Evolutionary conservation across 495 filamentous ascomycete genomes (phyloP).

Genomic region (Xylaria acuta): DNA sequence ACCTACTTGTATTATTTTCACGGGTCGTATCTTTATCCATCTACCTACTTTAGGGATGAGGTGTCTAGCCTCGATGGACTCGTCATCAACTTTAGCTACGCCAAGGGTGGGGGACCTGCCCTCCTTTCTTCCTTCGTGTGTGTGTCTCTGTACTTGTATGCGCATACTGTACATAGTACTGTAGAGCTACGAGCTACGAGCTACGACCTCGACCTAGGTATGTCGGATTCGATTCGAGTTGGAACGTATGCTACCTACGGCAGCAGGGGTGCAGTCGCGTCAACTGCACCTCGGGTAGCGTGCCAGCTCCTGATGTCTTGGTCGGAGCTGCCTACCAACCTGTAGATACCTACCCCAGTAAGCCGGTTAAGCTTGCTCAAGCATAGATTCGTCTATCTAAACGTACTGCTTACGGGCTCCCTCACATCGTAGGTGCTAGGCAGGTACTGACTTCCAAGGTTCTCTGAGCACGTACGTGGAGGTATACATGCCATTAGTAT

Average conservation of each 20-base stretch:
- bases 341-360: not conserved
- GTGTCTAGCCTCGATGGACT: too few species aligned
- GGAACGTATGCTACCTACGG: not conserved
- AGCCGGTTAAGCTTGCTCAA: not conserved
- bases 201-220: too few species aligned
- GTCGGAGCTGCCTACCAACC: not conserved
- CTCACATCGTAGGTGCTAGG: not conserved
- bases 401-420: not conserved
- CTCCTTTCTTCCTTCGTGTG: not conserved
- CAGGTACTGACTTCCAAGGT: too few species aligned
- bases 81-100: not conserved
- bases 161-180: not conserved
- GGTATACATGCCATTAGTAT: not conserved
- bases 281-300: slow-evolving; percentile 2
- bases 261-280: slow-evolving; percentile 11
- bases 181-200: not conserved
- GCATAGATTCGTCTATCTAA: not conserved
- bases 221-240: not conserved
- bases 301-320: not conserved
- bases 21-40: not conserved
- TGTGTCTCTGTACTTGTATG: not conserved
- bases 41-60: too few species aligned
- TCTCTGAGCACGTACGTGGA: not conserved
- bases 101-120: not conserved
- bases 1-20: not conserved